Conservation (phyloP, 1,284 basidiomycete genomes). For the Pyrrhoderma lamaoense region DNA sequence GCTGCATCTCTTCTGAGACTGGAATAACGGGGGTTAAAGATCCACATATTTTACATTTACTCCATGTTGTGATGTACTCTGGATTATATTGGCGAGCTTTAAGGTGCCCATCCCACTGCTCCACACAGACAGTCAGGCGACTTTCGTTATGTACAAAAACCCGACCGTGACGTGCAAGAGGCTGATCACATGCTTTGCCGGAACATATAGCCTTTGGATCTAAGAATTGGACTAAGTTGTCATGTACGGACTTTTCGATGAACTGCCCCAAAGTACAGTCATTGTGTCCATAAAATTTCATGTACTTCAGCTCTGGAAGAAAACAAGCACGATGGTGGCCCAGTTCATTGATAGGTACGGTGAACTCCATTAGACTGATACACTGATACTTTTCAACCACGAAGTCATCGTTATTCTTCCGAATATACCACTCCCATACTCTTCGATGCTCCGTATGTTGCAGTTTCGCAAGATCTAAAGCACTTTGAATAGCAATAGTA, state of each 20-base stretch:
- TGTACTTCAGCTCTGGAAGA: constrained; percentile 60
- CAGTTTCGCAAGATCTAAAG: constrained; percentile 63
- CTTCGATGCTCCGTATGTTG: constrained; percentile 79
- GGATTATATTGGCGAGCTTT: constrained; percentile 48
- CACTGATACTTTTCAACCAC: constrained; percentile 91
- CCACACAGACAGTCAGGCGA: constrained; percentile 77
- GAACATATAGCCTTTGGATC: constrained; percentile 73
- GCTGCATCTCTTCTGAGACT: constrained; percentile 88
- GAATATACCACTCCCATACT: constrained; percentile 88
- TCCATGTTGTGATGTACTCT: constrained; percentile 88
- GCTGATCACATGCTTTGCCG: constrained; percentile 78
- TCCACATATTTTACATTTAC: constrained; percentile 78
- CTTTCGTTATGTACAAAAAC: constrained; percentile 88
- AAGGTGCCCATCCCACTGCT: constrained; percentile 79
- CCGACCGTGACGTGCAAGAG: constrained; percentile 78
- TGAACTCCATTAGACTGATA: constrained; percentile 71
- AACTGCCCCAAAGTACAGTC: constrained; percentile 91
- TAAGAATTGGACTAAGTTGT: constrained; percentile 60
- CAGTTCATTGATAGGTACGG: constrained; percentile 62
- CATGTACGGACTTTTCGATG: constrained; percentile 74
- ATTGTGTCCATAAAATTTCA: constrained; percentile 89
- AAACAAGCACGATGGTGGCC: constrained; percentile 62
- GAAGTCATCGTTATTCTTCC: constrained; percentile 77
- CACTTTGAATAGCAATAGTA: constrained; percentile 68
- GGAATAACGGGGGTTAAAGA: constrained; percentile 83